Evolutionary conservation across 805 yeast genomes (phyloP), one percentile per base, ranked within the genome.

Genomic region (Ogataea methanolica): DNA sequence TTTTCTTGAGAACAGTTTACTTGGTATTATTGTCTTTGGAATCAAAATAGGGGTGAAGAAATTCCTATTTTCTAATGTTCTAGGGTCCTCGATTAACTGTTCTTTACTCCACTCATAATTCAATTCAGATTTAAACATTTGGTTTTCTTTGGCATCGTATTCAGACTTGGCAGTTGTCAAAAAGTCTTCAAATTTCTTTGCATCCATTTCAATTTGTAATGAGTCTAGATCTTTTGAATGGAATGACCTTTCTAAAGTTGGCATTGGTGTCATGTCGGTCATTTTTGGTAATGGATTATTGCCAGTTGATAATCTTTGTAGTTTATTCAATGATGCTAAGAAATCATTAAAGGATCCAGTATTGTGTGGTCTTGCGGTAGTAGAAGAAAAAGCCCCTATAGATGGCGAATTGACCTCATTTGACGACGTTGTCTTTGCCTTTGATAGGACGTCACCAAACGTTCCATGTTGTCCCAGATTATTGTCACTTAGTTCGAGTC

Each of bases 51-150:
- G 79, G n/a, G 74, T 68, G 58, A 77, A 77, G 49, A 75, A 76
- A 45, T 72, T 72, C 7, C 64, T 59, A 15, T 65, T 55, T 42
- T 69, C 75, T 14, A 79, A 52, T 0, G 78, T 62, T 39, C 74
- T 60, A 6, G 73, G 67, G n/a, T 66, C 55, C 11, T 49, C 45
- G 16, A 63, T 57, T 36, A 57, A 53, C 53, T 67, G 63, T 38
- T 69, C 63, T 35, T 56, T 67, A 37, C 78, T 70, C 77, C 80
- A 78, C 45, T 79, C 83, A 49, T 67, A 79, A 0, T 84, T 82
- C 37, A 71, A 70, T 36, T 67, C 58, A 41, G 74, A 75, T 35
- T 80, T 71, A 55, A 77, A 78, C 37, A 67, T 57, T 36, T 67
- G 67, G 48, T 77, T 78, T 35, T 73, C 73, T 33, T 67, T 68